Percentiles rank a stretch among this genome's conserved stretches.
phyloP scores from a whole-genome alignment of 176 grass and related monocot species.

The Eleusine coracana region DNA sequence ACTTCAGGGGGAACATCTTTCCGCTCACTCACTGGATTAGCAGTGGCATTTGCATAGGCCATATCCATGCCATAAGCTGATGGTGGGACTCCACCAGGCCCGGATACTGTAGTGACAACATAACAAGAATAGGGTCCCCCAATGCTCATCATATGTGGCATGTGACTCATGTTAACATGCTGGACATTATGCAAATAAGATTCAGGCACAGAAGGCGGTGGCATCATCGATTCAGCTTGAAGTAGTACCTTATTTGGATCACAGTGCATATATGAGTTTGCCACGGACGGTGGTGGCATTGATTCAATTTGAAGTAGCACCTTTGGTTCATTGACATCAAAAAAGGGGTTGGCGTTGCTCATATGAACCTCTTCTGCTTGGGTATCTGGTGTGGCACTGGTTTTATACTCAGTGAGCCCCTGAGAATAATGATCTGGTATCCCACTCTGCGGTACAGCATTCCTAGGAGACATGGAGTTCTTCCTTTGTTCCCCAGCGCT shows the following conservation, averaged over 20 bases:
- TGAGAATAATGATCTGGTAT: constrained; percentile 43
- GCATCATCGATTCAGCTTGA: constrained; percentile 47
- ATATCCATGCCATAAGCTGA: constrained; percentile 62
- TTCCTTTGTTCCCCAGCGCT: constrained; percentile 50
- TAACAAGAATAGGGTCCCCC: constrained; percentile 60
- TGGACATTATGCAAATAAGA: constrained; percentile 70
- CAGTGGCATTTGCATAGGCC: constrained; percentile 47
- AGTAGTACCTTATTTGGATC: constrained; percentile 47
- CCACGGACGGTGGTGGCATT: constrained; percentile 44
- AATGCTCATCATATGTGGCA: constrained; percentile 63
- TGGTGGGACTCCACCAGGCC: constrained; percentile 42
- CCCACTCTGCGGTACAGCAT: constrained; percentile 50
- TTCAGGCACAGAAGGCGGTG: constrained; percentile 44
- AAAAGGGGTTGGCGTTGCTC: constrained; percentile 56
- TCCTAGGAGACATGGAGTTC: constrained; percentile 34
- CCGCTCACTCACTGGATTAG: constrained; percentile 49
- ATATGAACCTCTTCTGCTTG: constrained; percentile 37
- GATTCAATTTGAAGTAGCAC: constrained; percentile 49
- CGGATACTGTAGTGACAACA: constrained; percentile 44
- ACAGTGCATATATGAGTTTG: constrained; percentile 60
- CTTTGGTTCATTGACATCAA: constrained; percentile 58
- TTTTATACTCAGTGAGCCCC: constrained; percentile 29
- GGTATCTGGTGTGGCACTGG: constrained; percentile 22
- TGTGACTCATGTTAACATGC: constrained; percentile 52
- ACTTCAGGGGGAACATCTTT: constrained; percentile 54